Evolutionary conservation across 2,329 filamentous ascomycete genomes (phyloP).

Genomic region (Ophiostoma pallidulum): DNA sequence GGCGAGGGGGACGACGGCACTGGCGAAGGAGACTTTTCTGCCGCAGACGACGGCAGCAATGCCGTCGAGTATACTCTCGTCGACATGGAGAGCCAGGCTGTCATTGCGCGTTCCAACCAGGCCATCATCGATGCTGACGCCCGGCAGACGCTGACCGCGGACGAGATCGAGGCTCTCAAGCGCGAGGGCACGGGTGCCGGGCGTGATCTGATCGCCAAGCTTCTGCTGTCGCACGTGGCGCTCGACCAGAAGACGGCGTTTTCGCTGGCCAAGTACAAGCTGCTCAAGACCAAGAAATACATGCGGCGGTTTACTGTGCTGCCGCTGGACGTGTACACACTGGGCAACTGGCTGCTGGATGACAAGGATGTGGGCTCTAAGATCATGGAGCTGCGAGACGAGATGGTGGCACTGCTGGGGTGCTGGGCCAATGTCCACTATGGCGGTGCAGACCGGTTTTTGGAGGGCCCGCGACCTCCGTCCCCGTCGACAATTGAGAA

Average conservation of each 20-base stretch:
- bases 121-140: slow-evolving; percentile 44
- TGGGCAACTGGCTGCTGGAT: slow-evolving; percentile 68
- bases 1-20: slow-evolving; percentile 12
- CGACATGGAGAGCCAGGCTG: slow-evolving; percentile 36
- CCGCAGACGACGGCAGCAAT: slow-evolving; percentile 31
- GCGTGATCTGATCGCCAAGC: slow-evolving; percentile 83
- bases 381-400: slow-evolving; percentile 79
- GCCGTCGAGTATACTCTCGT: slow-evolving; percentile 37
- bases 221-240: slow-evolving; percentile 79
- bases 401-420: slow-evolving; percentile 69
- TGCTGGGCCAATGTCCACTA: slow-evolving; percentile 90
- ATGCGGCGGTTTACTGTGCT: slow-evolving; percentile 77
- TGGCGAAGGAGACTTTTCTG: background rate
- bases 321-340: slow-evolving; percentile 67
- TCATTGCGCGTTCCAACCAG: slow-evolving; percentile 47
- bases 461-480: slow-evolving; percentile 2
- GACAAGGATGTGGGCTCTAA: slow-evolving; percentile 66
- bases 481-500: no score
- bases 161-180: slow-evolving; percentile 66
- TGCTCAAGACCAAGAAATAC: slow-evolving; percentile 91
- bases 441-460: slow-evolving; percentile 31
- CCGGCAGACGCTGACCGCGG: slow-evolving; percentile 63
- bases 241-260: slow-evolving; percentile 92
- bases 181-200: slow-evolving; percentile 68
- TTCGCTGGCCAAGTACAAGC: slow-evolving; percentile 89